Percentiles rank a stretch among this genome's conserved stretches.
Conservation (phyloP, 331 rosid genomes). For the Rhamnella rubrinervis region DNA sequence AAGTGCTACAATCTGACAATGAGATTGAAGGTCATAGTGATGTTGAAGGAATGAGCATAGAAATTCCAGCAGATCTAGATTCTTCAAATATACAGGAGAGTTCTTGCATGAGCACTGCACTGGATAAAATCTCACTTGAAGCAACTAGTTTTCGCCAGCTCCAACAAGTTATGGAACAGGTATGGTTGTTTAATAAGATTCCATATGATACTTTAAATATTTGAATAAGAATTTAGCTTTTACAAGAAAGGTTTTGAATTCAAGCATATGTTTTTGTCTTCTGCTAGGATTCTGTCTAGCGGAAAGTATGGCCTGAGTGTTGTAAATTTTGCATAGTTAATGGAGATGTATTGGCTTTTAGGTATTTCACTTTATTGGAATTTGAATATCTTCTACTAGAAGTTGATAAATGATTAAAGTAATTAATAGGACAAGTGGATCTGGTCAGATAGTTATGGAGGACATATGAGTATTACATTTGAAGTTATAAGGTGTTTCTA, state of each 20-base stretch:
- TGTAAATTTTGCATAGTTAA: too few species aligned
- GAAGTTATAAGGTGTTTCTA: too few species aligned
- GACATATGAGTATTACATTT: too few species aligned
- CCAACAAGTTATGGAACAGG: slow-evolving; percentile 75
- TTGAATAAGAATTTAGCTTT: neutral
- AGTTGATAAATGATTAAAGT: too few species aligned
- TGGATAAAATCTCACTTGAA: slow-evolving; percentile 50
- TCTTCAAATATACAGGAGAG: slow-evolving; percentile 57
- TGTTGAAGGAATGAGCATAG: slow-evolving; percentile 47
- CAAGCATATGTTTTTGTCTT: too few species aligned
- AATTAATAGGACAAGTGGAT: too few species aligned
- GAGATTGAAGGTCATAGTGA: slow-evolving; percentile 65
- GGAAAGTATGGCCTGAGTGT: too few species aligned
- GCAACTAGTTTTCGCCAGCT: slow-evolving; percentile 75
- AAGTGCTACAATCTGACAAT: slow-evolving; percentile 46
- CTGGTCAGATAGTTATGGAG: too few species aligned
- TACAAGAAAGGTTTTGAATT: neutral
- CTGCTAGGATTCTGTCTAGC: too few species aligned
- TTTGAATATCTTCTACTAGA: too few species aligned
- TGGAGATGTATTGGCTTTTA: too few species aligned
- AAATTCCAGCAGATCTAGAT: slow-evolving; percentile 52
- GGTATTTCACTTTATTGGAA: too few species aligned
- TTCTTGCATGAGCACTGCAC: slow-evolving; percentile 53
- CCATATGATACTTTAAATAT: neutral
- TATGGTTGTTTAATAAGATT: slow-evolving; percentile 13